Conservation (phyloP, 2,329 filamentous ascomycete species). For the Fusarium sp. region DNA sequence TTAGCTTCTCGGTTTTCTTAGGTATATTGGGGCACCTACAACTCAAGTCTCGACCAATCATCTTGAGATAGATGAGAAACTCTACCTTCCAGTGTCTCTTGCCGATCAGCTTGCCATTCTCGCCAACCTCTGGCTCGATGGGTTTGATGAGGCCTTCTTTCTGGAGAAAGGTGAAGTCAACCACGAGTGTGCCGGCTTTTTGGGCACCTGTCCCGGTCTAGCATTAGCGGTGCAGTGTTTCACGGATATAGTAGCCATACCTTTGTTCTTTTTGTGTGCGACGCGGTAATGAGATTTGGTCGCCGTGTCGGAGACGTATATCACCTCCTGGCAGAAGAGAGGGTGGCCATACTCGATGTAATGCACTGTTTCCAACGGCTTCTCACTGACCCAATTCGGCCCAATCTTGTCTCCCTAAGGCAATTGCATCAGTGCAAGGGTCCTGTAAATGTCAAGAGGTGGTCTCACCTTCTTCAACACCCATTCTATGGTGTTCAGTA, state of each 20-base stretch:
- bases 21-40: background rate
- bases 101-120: background rate
- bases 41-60: background rate
- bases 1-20: background rate
- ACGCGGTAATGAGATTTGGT: background rate
- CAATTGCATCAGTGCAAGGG: rapidly evolving
- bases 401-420: background rate
- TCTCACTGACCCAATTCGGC: background rate
- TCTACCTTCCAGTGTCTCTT: background rate
- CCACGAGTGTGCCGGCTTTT: background rate
- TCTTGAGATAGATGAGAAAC: background rate
- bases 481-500: background rate
- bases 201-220: background rate
- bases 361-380: background rate
- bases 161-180: slow-evolving; percentile 2
- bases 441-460: rapidly evolving
- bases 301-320: background rate
- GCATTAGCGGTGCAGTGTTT: rapidly evolving
- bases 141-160: background rate
- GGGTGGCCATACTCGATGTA: background rate
- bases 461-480: background rate
- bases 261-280: background rate
- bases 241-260: rapidly evolving
- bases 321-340: background rate
- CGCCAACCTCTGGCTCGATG: background rate